Conservation (phyloP, 2,329 filamentous ascomycete genomes). For the Phoma sp. region DNA sequence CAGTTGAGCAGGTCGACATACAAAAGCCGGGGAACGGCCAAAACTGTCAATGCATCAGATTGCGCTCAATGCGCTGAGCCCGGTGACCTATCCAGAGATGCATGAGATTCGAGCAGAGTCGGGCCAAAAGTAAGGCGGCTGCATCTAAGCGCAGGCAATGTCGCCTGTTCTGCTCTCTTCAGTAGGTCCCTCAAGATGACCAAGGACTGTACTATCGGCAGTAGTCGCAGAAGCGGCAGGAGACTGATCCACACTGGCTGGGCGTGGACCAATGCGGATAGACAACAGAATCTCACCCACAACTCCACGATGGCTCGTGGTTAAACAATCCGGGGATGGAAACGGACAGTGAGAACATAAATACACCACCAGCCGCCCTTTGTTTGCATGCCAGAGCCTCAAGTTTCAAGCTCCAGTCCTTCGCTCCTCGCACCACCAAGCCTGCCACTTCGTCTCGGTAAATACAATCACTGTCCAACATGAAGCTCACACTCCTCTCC, state of each 20-base stretch:
- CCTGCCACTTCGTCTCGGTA: background rate
- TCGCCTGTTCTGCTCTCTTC: slow-evolving; percentile 16
- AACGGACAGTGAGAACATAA: background rate
- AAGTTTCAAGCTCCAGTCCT: slow-evolving; percentile 1
- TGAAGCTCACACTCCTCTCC: slow-evolving; percentile 22
- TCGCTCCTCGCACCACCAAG: background rate
- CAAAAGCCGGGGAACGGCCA: background rate
- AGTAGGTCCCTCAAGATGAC: slow-evolving; percentile 1
- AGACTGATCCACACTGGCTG: background rate
- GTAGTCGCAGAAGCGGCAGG: slow-evolving; percentile 10
- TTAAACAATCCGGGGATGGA: background rate
- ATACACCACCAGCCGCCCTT: background rate
- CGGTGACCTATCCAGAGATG: background rate
- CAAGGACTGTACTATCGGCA: slow-evolving; percentile 5
- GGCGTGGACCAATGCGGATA: background rate
- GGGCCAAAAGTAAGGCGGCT: background rate
- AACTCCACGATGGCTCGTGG: background rate
- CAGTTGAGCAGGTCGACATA: slow-evolving; percentile 12
- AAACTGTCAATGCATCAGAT: background rate
- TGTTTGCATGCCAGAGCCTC: background rate
- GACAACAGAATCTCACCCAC: background rate
- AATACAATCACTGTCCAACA: background rate
- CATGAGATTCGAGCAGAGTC: slow-evolving; percentile 2
- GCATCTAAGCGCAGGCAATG: slow-evolving; percentile 1
- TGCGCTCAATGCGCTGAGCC: slow-evolving; percentile 11